Evolutionary conservation across 73 alveolate species (phyloP).

Genomic region (Tetrahymena malaccensis): DNA sequence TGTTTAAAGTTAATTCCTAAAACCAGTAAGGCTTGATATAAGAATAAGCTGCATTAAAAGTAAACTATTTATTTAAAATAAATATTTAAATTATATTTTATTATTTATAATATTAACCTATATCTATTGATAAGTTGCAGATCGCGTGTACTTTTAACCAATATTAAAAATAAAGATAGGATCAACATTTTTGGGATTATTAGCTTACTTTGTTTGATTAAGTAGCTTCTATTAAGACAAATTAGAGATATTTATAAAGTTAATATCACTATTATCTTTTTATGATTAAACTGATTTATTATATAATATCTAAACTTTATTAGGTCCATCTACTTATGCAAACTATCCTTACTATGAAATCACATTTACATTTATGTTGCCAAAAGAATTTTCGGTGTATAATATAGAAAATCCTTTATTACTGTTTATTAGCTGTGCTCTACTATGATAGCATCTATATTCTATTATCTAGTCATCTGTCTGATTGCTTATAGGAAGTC

Average conservation of each 20-base stretch:
- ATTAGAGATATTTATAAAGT: constrained; percentile 2
- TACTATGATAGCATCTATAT: neutral
- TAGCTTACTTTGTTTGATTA: constrained; percentile 16
- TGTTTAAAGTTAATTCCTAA: constrained; percentile 8
- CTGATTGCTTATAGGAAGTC: neutral
- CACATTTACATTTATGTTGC: constrained; percentile 11
- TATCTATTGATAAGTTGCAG: constrained; percentile 19
- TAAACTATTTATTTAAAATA: neutral
- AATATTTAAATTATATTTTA: too few relatives aligned
- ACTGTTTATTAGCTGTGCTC: neutral
- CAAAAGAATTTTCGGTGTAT: neutral
- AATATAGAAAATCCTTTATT: neutral
- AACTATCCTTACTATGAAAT: neutral
- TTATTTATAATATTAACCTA: too few relatives aligned
- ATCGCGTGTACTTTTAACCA: constrained; percentile 17
- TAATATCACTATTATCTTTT: neutral
- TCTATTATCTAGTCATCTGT: neutral
- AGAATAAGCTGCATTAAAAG: constrained; percentile 34
- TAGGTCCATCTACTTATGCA: neutral
- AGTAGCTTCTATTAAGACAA: constrained; percentile 4
- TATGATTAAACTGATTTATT: neutral
- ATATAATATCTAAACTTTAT: neutral
- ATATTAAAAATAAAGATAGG: constrained; percentile 13
- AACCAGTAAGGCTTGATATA: constrained; percentile 35
- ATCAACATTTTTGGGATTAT: constrained; percentile 27